Evolutionary conservation across 1,284 basidiomycete genomes (phyloP), one percentile per base, ranked within the genome.

Genomic region (Calocybe gambosa): DNA sequence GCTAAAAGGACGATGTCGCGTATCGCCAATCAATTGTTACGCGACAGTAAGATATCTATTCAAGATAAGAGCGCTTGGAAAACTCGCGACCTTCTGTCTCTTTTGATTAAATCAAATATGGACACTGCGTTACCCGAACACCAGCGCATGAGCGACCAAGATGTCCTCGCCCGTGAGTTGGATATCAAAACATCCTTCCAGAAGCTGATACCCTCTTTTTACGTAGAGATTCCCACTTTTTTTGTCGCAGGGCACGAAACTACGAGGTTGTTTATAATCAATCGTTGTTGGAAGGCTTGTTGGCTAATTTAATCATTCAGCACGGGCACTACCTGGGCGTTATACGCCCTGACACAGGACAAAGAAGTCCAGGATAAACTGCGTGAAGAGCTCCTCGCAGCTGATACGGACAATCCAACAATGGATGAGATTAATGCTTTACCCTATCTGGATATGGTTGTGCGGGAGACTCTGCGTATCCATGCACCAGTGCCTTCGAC

Each of bases 171-270:
- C 4, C 89, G 89, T 80, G 70, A 68, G 74, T 77, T 53, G 15
- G 47, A n/a, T n/a, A n/a, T n/a, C n/a, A n/a, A n/a, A n/a, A n/a
- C n/a, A n/a, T n/a, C n/a, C n/a, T n/a, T n/a, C n/a, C n/a, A n/a
- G n/a, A n/a, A n/a, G n/a, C n/a, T n/a, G n/a, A n/a, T n/a, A n/a
- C n/a, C n/a, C n/a, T n/a, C n/a, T n/a, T n/a, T n/a, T n/a, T 26
- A 5, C 5, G 9, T 9, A 26, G 25, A 80, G 65, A 65, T 82
- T 5, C 73, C 78, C 0, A 80, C 78, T 0, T 81, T 82, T 62
- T 58, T 85, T 1, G 65, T 78, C 3, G 80, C 82, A 3, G 89
- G 89, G 0, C 85, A 91, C 61, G 89, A 92, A 60, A 92, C 90
- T 0, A 85, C 80, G 0, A 78, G 81, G 75, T n/a, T 75, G 29